Evolutionary conservation across 106 monocot genomes (phyloP), one percentile per base, ranked within the genome.

Genomic region (Vanilla planifolia): DNA sequence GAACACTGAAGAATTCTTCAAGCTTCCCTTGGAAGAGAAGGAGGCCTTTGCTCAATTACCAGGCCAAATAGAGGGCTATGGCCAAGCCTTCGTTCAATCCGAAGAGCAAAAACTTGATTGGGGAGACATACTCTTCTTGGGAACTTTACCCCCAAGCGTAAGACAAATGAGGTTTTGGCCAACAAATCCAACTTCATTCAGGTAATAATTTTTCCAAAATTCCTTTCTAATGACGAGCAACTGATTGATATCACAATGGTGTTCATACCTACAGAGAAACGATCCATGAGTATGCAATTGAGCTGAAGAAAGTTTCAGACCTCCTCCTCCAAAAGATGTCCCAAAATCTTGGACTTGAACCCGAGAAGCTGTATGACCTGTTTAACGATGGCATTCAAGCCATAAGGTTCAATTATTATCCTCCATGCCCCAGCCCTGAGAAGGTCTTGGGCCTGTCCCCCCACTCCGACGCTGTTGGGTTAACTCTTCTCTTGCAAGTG

Each of bases 81-180:
- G 80, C 20, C 76, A 80, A 51, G 43, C 62, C 21, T 80, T 76
- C 22, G 67, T 80, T 1, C 36, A 67, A 3, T 81, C 76, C 2
- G 64, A 76, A 1, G 67, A 81, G 4, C 80, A 81, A 35, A 66
- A 72, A 35, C 45, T 81, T 34, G 81, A 81, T 6, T 81, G 81
- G 81, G 47, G 43, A 5, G 81, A 81, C 13, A 61, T 72, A 60
- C 21, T 60, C 24, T 68, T 52, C 21, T 42, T 77, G 7, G 30
- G 7, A 28, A 77, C 73, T 15, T 72, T 24, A 20, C 77, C 81
- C 20, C 21, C 47, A 6, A 15, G 25, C 8, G 4, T 4, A 3
- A 67, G 73, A 44, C 76, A 37, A 33, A 17, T 65, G 33, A 55
- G 28, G 23, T 48, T 80, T 35, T 81, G 81, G 81, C 65, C 81